Base-by-base conservation (phyloP, 768 basidiomycete genomes). In the Termitomyces sp. region DNA sequence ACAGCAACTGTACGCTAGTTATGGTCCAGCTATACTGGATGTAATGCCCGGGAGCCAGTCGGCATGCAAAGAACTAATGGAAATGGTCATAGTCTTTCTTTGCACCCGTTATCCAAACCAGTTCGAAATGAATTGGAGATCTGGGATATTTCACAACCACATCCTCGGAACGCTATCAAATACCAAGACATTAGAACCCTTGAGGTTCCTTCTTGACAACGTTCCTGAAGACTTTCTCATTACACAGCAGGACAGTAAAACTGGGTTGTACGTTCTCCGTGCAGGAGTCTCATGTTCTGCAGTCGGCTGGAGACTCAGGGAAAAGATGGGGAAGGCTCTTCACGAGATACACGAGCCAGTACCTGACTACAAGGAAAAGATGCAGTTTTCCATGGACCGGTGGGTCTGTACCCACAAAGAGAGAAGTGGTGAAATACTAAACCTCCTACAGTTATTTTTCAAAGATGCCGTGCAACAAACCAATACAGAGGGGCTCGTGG, bases 401-500 rank as follows among this genome's bases (percentile, higher is more conserved):
- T 77, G 50, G 58, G 68, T 49, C 5, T 10, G 14, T 25, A 35
- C 21, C 10, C n/a, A n/a, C n/a, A 37, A 46, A 52, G 30, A 32
- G 8, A 1, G 44, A 8, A 35, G 49, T 12, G 12, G 52, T 19
- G 43, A 17, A 9, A 39, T 16, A 35, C 17, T 56, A 11, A 61
- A 25, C 25, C 14, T 35, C 12, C 11, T 7, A 27, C 40, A 82
- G 79, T 27, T 81, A 66, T 60, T 81, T 82, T 63, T 70, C 74
- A 5, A 80, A 77, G 47, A 66, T 83, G 69, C 64, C 74, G 28
- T 66, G 70, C 35, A 65, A 78, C 23, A 78, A 77, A 57, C 79
- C 80, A 5, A 81, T 82, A 30, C 80, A 81, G 57, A 68, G 79
- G 42, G 79, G 76, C 1, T 81, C 80, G 0, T 82, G 81, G 80